Base-by-base conservation (phyloP, 2,329 filamentous ascomycete genomes). In the Didymella glomerata region DNA sequence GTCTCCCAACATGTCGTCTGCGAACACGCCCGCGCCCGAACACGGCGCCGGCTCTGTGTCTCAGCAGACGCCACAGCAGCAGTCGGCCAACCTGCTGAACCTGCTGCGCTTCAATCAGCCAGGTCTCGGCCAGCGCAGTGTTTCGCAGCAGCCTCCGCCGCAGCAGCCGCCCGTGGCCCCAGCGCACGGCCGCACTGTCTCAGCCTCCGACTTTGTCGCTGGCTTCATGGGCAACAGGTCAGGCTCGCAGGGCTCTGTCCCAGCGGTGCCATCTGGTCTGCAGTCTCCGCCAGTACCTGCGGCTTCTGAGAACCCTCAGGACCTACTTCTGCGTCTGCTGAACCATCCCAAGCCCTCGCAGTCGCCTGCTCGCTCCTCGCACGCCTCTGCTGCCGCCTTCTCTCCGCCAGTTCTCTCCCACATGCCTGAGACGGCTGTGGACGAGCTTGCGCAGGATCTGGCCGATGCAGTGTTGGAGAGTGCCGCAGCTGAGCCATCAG, bases 241-340 rank as follows among this genome's bases (percentile, higher is more conserved):
- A 11, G 60, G 63, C 24, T 66, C 70, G 11, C 74, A 78, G 42
- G 70, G 76, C 60, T 65, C 73, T 30, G 49, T 60, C 30, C 63
- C 78, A 13, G 70, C 75, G 28, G 74, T 69, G 28, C 65, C 73
- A 30, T 59, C 66, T 25, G 30, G 40, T 25, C 68, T 68, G 46
- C 72, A 68, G 50, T 66, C 70, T 20, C 67, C 75, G 57, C 59
- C 69, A n/a, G 61, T 71, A 36, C 65, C 72, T 14, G 66, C 67
- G 18, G 64, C 76, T 36, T 64, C 75, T 46, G 84, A 87, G 46
- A 89, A 92, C 75, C 91, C 93, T 4, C 91, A 96, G 77, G 89
- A 94, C 64, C 91, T 95, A 72, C 83, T 99, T 47, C 86, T 98
- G 62, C 90, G 92, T 68, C 83, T 98, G 58, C 85, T 99, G 64